These are phyloP conservation scores for Sarocladium brachiariae DNA, from an alignment of 2,329 filamentous ascomycete species.

Conservation along the genomic window DNA sequence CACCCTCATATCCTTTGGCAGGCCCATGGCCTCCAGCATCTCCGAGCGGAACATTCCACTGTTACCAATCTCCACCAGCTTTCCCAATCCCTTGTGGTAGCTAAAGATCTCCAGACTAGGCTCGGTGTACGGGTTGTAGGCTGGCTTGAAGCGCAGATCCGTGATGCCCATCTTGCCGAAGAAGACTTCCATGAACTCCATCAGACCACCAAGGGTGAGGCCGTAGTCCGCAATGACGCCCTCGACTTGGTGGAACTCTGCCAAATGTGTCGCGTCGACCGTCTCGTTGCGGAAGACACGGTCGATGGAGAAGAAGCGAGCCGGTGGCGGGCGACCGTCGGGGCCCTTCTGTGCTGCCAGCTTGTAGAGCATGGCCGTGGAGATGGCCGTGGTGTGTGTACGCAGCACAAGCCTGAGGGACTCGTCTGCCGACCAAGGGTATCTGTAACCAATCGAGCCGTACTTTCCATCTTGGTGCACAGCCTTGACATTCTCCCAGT, in stretches of 20 bases:
- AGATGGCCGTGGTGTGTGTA: conserved; percentile 93
- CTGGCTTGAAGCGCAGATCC: conserved; percentile 87
- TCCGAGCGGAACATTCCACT: conserved; percentile 98
- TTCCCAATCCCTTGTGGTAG: conserved; percentile 80
- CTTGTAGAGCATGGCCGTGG: conserved; percentile 83
- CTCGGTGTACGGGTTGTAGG: conserved; percentile 89
- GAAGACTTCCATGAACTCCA: conserved; percentile 91
- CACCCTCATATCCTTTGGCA: conserved; percentile 85
- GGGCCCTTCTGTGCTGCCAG: conserved; percentile 77
- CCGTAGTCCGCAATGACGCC: conserved; percentile 97
- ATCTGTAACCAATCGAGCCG: conserved; percentile 92
- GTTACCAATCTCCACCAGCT: conserved; percentile 96
- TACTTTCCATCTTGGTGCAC: conserved; percentile 91
- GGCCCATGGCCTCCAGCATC: conserved; percentile 91
- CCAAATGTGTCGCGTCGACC: conserved; percentile 92
- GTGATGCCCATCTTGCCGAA: conserved; percentile 91
- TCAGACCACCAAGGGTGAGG: conserved; percentile 83
- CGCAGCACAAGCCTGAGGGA: conserved; percentile 81
- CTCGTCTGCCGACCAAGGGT: conserved; percentile 87
- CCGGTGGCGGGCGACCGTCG: conserved; percentile 55
- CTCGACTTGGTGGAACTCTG: conserved; percentile 98
- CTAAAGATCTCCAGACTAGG: conserved; percentile 98
- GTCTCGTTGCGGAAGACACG: conserved; percentile 97
- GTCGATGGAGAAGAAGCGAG: conserved; percentile 98
- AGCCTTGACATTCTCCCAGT: conserved; percentile 80